A percentile compares a stretch with the other conserved stretches of the same genome.
Conservation (phyloP, 2,329 filamentous ascomycete species). For the Akanthomyces uredinophilus region DNA sequence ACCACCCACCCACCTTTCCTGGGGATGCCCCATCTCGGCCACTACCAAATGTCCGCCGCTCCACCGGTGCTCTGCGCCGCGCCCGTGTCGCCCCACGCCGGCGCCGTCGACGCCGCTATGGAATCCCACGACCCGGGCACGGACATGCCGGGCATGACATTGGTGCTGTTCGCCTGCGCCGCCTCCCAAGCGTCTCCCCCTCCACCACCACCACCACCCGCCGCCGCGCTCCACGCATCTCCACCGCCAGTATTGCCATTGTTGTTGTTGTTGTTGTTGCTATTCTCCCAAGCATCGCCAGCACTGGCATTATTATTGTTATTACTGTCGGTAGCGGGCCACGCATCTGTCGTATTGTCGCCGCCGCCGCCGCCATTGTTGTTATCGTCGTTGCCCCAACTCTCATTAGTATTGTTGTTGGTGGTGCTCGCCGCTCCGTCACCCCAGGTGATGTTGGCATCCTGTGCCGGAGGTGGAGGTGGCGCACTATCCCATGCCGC, state of each 20-base stretch:
- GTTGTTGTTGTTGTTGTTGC: neutral
- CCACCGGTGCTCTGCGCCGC: constrained; percentile 30
- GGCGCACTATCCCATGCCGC: neutral
- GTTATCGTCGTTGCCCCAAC: neutral
- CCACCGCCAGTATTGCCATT: neutral
- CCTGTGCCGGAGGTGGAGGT: neutral
- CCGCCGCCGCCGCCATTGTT: no score
- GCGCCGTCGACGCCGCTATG: neutral
- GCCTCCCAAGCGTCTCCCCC: neutral
- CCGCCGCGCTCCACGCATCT: neutral
- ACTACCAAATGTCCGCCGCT: constrained; percentile 18
- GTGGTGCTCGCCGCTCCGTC: constrained; percentile 6
- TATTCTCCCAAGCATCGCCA: neutral
- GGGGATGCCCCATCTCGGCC: no score
- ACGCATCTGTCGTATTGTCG: neutral
- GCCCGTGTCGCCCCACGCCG: constrained; percentile 27
- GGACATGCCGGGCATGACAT: constrained; percentile 29
- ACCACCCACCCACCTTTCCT: no score
- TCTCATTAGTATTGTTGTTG: neutral
- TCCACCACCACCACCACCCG: neutral
- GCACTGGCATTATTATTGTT: neutral
- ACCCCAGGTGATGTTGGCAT: neutral
- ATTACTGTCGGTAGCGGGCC: neutral
- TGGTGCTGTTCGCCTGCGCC: constrained; percentile 15
- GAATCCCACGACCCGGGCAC: constrained; percentile 21